Evolutionary conservation across 768 basidiomycete species (phyloP), one percentile per base, ranked within the genome.

Genomic region (Russula abietina): DNA sequence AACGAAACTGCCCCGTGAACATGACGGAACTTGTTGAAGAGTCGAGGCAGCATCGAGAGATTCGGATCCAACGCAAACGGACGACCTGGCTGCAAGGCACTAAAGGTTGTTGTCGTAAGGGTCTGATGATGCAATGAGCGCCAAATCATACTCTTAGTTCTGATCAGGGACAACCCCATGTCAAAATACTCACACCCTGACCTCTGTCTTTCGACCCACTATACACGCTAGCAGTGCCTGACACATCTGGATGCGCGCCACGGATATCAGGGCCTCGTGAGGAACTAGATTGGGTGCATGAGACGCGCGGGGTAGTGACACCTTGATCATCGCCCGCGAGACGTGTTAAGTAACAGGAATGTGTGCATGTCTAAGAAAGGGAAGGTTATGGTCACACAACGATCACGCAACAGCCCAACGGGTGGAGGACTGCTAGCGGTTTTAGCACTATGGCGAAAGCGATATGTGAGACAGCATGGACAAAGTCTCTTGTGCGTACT

Each of bases 71-170:
- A 2, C 41, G 38, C 16, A 55, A 49, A 41, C 24, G 22, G n/a
- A 49, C 49, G 30, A 22, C 49, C n/a, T 10, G n/a, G 22, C 54
- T 38, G 45, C 11, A 19, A 58, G 57, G 36, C 28, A 53, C 51
- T 46, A 16, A 46, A 24, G 38, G 28, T 4, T 9, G 32, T 55
- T 28, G 33, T 46, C 45, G 55, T 55, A 55, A 55, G 39, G 36
- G 62, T 63, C 52, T 49, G 62, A 59, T 59, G 57, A 58, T 64
- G 58, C 46, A 57, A 38, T 38, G 58, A 28, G 58, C 43, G 22
- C 43, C 54, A 59, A 26, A 55, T 38, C 17, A 43, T 12, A 30
- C 49, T 22, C 22, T 19, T 22, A 24, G 52, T 32, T 22, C n/a
- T 10, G 17, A 26, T 43, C 24, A 55, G 52, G 55, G 39, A 43